phyloP scores from a whole-genome alignment of 192 early-diverging fungal genomes.

The Helicostylum pulchrum region DNA sequence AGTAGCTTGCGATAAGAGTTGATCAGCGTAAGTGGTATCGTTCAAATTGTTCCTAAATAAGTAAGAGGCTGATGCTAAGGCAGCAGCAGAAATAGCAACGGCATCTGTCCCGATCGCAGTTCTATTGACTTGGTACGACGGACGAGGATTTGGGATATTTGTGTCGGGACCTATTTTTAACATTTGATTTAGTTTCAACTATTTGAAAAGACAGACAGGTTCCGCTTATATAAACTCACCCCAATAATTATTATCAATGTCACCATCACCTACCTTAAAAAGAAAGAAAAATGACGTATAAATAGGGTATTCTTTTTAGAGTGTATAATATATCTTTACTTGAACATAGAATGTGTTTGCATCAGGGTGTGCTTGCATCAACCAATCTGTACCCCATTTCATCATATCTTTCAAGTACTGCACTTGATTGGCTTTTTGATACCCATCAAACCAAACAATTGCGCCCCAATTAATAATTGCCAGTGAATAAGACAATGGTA shows the following conservation, averaged over 20 bases:
- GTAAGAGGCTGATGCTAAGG: slow-evolving; percentile 51
- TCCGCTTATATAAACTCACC: slow-evolving; percentile 24
- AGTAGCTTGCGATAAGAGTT: slow-evolving; percentile 39
- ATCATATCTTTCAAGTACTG: slow-evolving; percentile 46
- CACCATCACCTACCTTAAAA: slow-evolving; percentile 37
- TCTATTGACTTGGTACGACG: slow-evolving; percentile 45
- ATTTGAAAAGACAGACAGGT: not conserved
- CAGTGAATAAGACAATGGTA: slow-evolving; percentile 52
- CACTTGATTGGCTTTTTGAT: slow-evolving; percentile 43
- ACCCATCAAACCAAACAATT: slow-evolving; percentile 54
- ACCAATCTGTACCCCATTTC: slow-evolving; percentile 60
- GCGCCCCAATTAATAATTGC: slow-evolving; percentile 52
- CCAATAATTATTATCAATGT: slow-evolving; percentile 58
- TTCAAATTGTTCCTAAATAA: slow-evolving; percentile 52
- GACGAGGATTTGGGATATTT: slow-evolving; percentile 47
- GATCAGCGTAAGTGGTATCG: slow-evolving; percentile 42
- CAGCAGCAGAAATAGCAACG: slow-evolving; percentile 50
- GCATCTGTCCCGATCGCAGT: slow-evolving; percentile 54
- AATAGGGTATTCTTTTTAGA: not conserved
- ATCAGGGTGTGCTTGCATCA: slow-evolving; percentile 57
- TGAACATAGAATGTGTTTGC: slow-evolving; percentile 49
- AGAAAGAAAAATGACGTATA: not conserved
- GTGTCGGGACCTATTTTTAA: slow-evolving; percentile 27
- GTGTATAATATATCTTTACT: slow-evolving; percentile 18
- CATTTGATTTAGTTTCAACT: not conserved